Evolutionary conservation across 1,284 basidiomycete species (phyloP).

Genomic region (Trichosporon asahii): DNA sequence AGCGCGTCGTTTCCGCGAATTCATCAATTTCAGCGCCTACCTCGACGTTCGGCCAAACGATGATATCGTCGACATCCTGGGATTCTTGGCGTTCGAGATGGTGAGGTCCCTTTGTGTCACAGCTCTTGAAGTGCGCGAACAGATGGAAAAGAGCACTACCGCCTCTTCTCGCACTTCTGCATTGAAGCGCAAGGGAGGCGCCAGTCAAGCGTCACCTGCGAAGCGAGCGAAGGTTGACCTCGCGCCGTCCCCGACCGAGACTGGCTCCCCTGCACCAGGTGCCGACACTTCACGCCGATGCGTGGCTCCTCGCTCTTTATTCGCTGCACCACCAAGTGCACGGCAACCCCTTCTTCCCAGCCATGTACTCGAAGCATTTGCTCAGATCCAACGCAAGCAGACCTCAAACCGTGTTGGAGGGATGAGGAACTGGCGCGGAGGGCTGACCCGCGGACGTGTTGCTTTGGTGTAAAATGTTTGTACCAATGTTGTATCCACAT

Average conservation of each 20-base stretch:
- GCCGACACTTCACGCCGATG: not conserved
- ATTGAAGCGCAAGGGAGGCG: constrained; percentile 30
- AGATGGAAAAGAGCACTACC: constrained; percentile 31
- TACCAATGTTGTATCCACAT: constrained; percentile 13
- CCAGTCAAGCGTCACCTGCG: constrained; percentile 47
- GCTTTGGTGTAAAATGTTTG: constrained; percentile 64
- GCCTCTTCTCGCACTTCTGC: constrained; percentile 20
- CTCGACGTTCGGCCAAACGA: constrained; percentile 90
- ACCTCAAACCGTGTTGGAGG: constrained; percentile 72
- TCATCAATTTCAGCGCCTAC: constrained; percentile 82
- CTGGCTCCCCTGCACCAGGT: not conserved
- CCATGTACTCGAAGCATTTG: constrained; percentile 84
- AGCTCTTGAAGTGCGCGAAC: constrained; percentile 64
- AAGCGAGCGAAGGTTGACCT: constrained; percentile 56
- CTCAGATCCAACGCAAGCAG: constrained; percentile 80
- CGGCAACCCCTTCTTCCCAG: constrained; percentile 71
- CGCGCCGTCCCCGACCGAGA: constrained; percentile 18
- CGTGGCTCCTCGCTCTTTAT: constrained; percentile 59
- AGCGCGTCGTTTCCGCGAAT: constrained; percentile 94
- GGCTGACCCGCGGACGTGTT: constrained; percentile 70
- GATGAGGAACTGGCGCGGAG: constrained; percentile 81
- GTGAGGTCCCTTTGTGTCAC: constrained; percentile 86
- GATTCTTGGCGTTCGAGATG: constrained; percentile 96
- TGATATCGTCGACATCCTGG: constrained; percentile 93
- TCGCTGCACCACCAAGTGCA: constrained; percentile 73